Evolutionary conservation across 2,329 filamentous ascomycete genomes (phyloP).

Genomic region (Sphaerostilbella broomeana): DNA sequence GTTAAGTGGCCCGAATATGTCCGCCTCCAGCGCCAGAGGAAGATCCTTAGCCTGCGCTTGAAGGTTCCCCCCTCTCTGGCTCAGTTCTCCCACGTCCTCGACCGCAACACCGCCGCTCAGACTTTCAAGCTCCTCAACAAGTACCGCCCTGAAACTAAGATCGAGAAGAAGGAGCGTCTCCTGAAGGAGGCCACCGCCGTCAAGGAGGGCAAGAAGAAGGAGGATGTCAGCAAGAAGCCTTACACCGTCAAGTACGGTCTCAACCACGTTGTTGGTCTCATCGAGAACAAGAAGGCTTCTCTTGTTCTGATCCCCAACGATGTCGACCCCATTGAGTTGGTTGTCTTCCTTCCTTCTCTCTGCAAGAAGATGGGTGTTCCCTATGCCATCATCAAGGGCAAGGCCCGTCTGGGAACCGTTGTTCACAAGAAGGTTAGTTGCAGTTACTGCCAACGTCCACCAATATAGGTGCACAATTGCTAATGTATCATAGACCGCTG

Average conservation of each 20-base stretch:
- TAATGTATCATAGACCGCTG: constrained; percentile 62
- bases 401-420: constrained; percentile 96
- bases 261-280: constrained; percentile 96
- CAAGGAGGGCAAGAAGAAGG: constrained; percentile 99
- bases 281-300: constrained; percentile 99
- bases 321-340: constrained; percentile 98
- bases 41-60: constrained; percentile 97
- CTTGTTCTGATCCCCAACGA: constrained; percentile 99
- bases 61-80: constrained; percentile 97
- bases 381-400: constrained; percentile 99
- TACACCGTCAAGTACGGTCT: constrained; percentile 99
- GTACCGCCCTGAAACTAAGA: constrained; percentile 98
- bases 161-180: constrained; percentile 99
- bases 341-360: constrained; percentile 97
- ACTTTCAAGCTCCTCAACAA: constrained; percentile 99
- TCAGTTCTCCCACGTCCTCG: constrained; percentile 96
- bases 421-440: constrained; percentile 92
- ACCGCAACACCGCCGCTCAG: constrained; percentile 94
- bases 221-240: constrained; percentile 99
- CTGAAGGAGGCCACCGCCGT: constrained; percentile 97
- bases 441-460: background rate
- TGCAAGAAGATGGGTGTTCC: constrained; percentile 99
- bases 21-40: constrained; percentile 86
- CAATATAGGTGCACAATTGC: background rate
- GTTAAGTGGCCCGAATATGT: constrained; percentile 99